Percentiles rank a stretch among this genome's conserved stretches.
phyloP scores from a whole-genome alignment of 2,329 filamentous ascomycete genomes.

The Sarocladium oryzae region DNA sequence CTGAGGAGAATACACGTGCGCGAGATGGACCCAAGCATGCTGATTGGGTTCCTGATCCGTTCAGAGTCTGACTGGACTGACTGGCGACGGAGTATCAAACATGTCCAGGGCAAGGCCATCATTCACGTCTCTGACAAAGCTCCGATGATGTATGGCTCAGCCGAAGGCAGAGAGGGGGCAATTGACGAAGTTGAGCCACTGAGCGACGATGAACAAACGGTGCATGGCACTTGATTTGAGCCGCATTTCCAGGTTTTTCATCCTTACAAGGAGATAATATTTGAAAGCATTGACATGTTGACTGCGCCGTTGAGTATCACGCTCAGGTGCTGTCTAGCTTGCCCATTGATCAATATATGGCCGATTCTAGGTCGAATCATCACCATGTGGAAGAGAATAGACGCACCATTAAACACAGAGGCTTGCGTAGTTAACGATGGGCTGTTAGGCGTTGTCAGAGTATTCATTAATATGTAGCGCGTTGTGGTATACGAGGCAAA shows the following conservation, averaged over 20 bases:
- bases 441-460: too few species aligned
- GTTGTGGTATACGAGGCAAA: background rate
- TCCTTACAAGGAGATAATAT: too few species aligned
- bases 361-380: too few species aligned
- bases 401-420: too few species aligned
- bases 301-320: too few species aligned
- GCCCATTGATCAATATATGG: too few species aligned
- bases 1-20: conserved; percentile 75
- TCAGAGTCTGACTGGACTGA: conserved; percentile 76
- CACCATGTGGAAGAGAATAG: too few species aligned
- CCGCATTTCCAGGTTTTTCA: too few species aligned
- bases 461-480: background rate
- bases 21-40: conserved; percentile 97
- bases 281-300: too few species aligned
- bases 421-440: too few species aligned
- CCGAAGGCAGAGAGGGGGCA: conserved; percentile 59
- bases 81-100: conserved; percentile 72
- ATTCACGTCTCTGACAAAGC: conserved; percentile 76
- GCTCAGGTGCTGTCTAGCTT: too few species aligned
- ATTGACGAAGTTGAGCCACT: conserved; percentile 87
- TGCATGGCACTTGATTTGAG: background rate
- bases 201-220: conserved; percentile 58
- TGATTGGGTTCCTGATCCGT: conserved; percentile 85
- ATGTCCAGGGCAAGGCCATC: conserved; percentile 75
- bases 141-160: conserved; percentile 45